Percentiles rank a stretch among this genome's conserved stretches.
Evolutionary conservation across 2,329 filamentous ascomycete genomes (phyloP).

Genomic region (Exophiala sideris): DNA sequence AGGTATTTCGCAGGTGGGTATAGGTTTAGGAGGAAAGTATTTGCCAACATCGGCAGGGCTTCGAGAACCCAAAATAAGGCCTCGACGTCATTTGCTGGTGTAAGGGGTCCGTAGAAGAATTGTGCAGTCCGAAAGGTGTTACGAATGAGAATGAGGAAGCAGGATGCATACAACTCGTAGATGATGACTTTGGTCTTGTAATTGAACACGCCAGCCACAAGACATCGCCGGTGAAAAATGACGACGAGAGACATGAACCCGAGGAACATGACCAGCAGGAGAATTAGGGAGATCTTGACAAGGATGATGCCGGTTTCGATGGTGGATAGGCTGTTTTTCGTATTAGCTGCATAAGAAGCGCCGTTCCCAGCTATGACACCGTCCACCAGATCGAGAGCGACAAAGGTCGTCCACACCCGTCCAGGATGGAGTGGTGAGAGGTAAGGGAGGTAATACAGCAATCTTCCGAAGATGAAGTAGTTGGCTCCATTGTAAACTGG

Average conservation of each 20-base stretch:
- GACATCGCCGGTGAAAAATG: constrained; percentile 46
- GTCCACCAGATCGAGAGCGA: constrained; percentile 51
- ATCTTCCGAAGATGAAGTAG: constrained; percentile 52
- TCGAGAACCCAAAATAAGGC: constrained; percentile 57
- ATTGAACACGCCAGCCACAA: constrained; percentile 39
- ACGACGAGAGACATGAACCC: constrained; percentile 48
- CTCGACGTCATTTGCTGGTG: constrained; percentile 42
- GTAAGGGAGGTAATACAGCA: constrained; percentile 51
- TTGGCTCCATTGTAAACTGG: constrained; percentile 46
- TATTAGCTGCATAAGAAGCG: constrained; percentile 20
- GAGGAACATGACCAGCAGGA: constrained; percentile 51
- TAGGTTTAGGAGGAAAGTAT: constrained; percentile 50
- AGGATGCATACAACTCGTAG: constrained; percentile 40
- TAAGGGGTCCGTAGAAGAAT: constrained; percentile 38
- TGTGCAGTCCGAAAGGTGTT: constrained; percentile 55
- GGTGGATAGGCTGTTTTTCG: constrained; percentile 32
- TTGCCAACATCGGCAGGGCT: constrained; percentile 49
- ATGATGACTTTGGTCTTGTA: constrained; percentile 43
- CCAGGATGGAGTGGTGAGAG: constrained; percentile 52
- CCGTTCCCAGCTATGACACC: constrained; percentile 51
- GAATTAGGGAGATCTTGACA: constrained; percentile 49
- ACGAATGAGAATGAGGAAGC: constrained; percentile 40
- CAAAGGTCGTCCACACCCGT: constrained; percentile 57
- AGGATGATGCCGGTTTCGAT: constrained; percentile 45
- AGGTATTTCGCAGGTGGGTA: constrained; percentile 51